Conservation (phyloP, 2,329 filamentous ascomycete genomes). For the Arthrobotrys iridis region DNA sequence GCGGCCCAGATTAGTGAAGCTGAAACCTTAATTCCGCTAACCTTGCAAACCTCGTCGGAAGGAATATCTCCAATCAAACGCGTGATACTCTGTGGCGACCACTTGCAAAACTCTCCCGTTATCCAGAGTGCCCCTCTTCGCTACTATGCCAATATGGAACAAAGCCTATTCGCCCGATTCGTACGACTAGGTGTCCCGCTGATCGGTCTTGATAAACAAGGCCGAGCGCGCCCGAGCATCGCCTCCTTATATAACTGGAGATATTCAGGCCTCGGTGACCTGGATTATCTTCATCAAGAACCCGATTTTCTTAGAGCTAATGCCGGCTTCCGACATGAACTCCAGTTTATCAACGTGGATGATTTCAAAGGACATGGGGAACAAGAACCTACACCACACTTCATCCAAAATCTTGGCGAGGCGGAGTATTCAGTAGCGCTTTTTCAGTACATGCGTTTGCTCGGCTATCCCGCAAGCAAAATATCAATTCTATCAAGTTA, state of each 20-base stretch:
- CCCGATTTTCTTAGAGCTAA: slow-evolving; percentile 83
- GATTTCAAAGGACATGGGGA: slow-evolving; percentile 93
- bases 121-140: slow-evolving; percentile 94
- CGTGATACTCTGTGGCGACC: slow-evolving; percentile 91
- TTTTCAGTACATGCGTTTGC: slow-evolving; percentile 95
- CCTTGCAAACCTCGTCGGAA: slow-evolving; percentile 80
- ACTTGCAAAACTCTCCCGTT: slow-evolving; percentile 94
- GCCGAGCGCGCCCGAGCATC: slow-evolving; percentile 85
- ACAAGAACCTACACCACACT: slow-evolving; percentile 88
- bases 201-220: slow-evolving; percentile 90
- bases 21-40: slow-evolving; percentile 93
- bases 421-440: slow-evolving; percentile 96
- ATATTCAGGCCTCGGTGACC: slow-evolving; percentile 80
- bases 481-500: slow-evolving; percentile 95
- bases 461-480: slow-evolving; percentile 84
- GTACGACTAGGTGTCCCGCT: slow-evolving; percentile 92
- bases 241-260: slow-evolving; percentile 93
- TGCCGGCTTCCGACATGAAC: slow-evolving; percentile 82
- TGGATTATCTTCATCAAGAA: slow-evolving; percentile 75
- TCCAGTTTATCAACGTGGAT: slow-evolving; percentile 94
- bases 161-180: slow-evolving; percentile 90
- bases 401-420: slow-evolving; percentile 95
- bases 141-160: slow-evolving; percentile 94
- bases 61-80: slow-evolving; percentile 81
- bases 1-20: slow-evolving; percentile 97